A percentile compares a stretch with the other conserved stretches of the same genome.
Conservation (phyloP, 176 grass and related monocot species). For the Cenchrus purpureus region DNA sequence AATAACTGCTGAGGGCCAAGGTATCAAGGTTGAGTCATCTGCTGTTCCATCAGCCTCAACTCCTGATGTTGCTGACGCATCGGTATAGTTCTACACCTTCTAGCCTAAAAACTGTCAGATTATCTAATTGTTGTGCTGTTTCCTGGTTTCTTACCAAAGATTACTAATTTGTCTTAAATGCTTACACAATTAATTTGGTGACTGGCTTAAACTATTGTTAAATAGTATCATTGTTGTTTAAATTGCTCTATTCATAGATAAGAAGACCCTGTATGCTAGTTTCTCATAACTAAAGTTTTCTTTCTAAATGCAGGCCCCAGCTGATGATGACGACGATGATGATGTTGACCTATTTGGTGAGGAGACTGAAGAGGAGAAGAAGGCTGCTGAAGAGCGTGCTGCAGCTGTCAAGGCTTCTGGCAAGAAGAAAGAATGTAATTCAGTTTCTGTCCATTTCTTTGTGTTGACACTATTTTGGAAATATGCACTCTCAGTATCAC, state of each 20-base stretch:
- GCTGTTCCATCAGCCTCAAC: slow-evolving; percentile 56
- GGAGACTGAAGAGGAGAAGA: slow-evolving; percentile 94
- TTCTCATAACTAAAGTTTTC: neutral
- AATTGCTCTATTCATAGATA: neutral
- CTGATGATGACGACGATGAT: slow-evolving; percentile 60
- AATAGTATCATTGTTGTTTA: neutral
- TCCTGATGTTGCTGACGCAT: slow-evolving; percentile 57
- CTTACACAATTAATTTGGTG: neutral
- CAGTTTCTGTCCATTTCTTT: too few species aligned
- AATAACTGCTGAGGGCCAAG: slow-evolving; percentile 63
- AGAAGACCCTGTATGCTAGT: neutral
- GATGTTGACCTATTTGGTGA: slow-evolving; percentile 92
- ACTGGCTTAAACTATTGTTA: neutral
- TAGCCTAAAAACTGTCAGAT: neutral
- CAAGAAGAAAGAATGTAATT: slow-evolving; percentile 95
- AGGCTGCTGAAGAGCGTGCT: slow-evolving; percentile 74
- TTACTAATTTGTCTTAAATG: neutral
- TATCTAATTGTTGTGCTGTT: neutral
- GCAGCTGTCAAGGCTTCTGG: slow-evolving; percentile 66
- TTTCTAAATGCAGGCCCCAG: slow-evolving; percentile 52
- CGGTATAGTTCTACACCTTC: slow-evolving; percentile 31
- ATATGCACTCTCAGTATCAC: neutral
- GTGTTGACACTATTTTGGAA: neutral
- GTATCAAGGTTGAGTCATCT: slow-evolving; percentile 81
- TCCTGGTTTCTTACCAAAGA: neutral